Evolutionary conservation across 352 stramenopile species (phyloP).

Genomic region (Pythium volutum): DNA sequence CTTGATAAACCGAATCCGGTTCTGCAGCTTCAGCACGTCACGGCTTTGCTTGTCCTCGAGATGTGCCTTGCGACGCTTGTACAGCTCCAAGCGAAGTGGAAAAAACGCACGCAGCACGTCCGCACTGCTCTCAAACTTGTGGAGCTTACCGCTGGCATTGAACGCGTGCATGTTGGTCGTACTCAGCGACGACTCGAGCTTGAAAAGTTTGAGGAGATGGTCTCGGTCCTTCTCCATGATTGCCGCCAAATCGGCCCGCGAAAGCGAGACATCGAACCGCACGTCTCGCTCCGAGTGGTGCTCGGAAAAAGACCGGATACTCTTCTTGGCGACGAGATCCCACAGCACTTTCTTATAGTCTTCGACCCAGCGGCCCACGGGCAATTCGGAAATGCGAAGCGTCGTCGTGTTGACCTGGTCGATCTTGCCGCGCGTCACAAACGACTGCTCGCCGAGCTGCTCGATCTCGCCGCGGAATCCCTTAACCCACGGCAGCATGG

Average conservation of each 20-base stretch:
- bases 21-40: slow-evolving; percentile 90
- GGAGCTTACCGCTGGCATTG: slow-evolving; percentile 87
- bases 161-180: slow-evolving; percentile 99
- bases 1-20: slow-evolving; percentile 97
- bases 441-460: slow-evolving; percentile 59
- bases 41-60: slow-evolving; percentile 77
- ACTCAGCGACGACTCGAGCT: slow-evolving; percentile 92
- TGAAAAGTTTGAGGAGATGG: slow-evolving; percentile 88
- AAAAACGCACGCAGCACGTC: slow-evolving; percentile 95
- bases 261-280: slow-evolving; percentile 75
- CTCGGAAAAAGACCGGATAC: slow-evolving; percentile 91
- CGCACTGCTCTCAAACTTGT: slow-evolving; percentile 88
- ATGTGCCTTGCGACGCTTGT: slow-evolving; percentile 79
- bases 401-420: slow-evolving; percentile 90
- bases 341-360: slow-evolving; percentile 99
- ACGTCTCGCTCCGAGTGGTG: slow-evolving; percentile 95
- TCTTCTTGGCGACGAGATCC: slow-evolving; percentile 85
- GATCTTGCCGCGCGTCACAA: slow-evolving; percentile 69
- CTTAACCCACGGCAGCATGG: slow-evolving; percentile 94
- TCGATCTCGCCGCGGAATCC: slow-evolving; percentile 94
- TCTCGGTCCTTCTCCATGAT: slow-evolving; percentile 39
- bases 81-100: slow-evolving; percentile 87
- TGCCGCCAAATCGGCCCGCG: slow-evolving; percentile 81
- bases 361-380: slow-evolving; percentile 97
- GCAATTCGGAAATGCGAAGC: slow-evolving; percentile 96